Percentiles rank a stretch among this genome's conserved stretches.
phyloP scores from a whole-genome alignment of 164 flowering plant genomes.

The Cinnamomum micranthum region DNA sequence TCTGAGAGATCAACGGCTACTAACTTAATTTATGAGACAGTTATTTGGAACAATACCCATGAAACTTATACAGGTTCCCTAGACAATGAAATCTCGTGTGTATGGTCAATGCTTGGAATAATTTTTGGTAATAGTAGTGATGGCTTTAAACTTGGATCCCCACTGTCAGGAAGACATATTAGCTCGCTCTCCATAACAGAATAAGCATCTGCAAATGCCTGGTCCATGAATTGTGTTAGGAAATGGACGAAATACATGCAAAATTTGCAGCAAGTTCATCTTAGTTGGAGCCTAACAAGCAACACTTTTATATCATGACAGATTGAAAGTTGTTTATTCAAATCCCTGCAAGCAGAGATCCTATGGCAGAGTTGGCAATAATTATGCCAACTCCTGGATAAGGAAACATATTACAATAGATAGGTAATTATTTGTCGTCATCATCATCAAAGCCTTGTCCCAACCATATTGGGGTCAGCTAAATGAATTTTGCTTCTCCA shows the following conservation, averaged over 20 bases:
- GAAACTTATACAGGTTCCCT: slow-evolving; percentile 3
- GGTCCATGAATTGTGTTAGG: slow-evolving; percentile 19
- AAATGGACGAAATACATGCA: not conserved
- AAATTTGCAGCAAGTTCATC: not conserved
- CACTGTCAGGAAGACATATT: slow-evolving; percentile 28
- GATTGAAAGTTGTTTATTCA: not conserved
- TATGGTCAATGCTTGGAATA: slow-evolving; percentile 56
- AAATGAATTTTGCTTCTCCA: too few relatives aligned
- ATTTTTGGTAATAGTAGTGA: slow-evolving; percentile 56
- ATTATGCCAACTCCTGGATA: not conserved
- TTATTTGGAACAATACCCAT: not conserved
- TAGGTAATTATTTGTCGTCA: not conserved
- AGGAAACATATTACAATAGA: not conserved
- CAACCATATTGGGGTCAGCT: too few relatives aligned
- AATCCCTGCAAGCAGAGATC: not conserved
- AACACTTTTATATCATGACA: not conserved
- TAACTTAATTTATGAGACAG: not conserved
- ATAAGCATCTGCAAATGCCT: slow-evolving; percentile 98
- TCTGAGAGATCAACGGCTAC: not conserved
- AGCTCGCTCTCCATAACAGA: slow-evolving; percentile 63
- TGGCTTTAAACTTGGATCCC: slow-evolving; percentile 33
- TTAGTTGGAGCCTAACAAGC: not conserved
- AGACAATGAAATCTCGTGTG: slow-evolving; percentile 10
- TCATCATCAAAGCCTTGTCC: too few relatives aligned
- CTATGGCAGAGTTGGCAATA: not conserved